Conservation (phyloP, 305 asterid species). For the Fraxinus ornus region DNA sequence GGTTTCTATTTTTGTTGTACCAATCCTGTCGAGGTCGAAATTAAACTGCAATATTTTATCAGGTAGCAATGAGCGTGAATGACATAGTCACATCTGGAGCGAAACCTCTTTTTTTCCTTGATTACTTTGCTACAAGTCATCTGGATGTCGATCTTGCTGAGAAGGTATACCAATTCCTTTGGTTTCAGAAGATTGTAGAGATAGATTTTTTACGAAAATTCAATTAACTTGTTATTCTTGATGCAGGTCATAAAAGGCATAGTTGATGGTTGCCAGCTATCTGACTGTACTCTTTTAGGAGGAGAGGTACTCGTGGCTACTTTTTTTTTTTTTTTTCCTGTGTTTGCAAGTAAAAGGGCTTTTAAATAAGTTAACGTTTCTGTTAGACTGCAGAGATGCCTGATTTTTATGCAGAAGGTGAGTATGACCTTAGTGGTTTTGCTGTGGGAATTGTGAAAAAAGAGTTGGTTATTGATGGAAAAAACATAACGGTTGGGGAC, state of each 20-base stretch:
- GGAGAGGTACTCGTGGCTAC: slow-evolving; percentile 64
- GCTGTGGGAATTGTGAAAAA: slow-evolving; percentile 86
- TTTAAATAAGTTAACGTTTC: slow-evolving; percentile 9
- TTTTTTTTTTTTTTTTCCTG: background rate
- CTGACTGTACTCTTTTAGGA: slow-evolving; percentile 82
- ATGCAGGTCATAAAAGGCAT: slow-evolving; percentile 92
- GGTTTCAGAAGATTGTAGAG: background rate
- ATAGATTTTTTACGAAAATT: background rate
- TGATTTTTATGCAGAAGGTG: slow-evolving; percentile 82
- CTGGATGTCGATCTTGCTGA: slow-evolving; percentile 95
- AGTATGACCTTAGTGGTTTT: slow-evolving; percentile 89
- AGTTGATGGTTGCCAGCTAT: slow-evolving; percentile 81
- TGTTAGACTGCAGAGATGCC: slow-evolving; percentile 99
- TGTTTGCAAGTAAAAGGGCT: background rate
- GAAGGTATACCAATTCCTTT: slow-evolving; percentile 42
- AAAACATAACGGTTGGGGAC: slow-evolving; percentile 66
- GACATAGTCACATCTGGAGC: slow-evolving; percentile 97
- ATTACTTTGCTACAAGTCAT: slow-evolving; percentile 87
- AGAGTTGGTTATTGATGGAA: slow-evolving; percentile 79
- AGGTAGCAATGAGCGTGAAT: slow-evolving; percentile 99
- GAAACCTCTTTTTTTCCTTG: slow-evolving; percentile 92
- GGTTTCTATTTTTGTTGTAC: background rate
- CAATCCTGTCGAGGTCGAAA: background rate
- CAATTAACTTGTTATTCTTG: slow-evolving; percentile 9
- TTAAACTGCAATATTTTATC: slow-evolving; percentile 20